A percentile compares a stretch with the other conserved stretches of the same genome.
Conservation (phyloP, 495 filamentous ascomycete species). For the Podospora didyma region DNA sequence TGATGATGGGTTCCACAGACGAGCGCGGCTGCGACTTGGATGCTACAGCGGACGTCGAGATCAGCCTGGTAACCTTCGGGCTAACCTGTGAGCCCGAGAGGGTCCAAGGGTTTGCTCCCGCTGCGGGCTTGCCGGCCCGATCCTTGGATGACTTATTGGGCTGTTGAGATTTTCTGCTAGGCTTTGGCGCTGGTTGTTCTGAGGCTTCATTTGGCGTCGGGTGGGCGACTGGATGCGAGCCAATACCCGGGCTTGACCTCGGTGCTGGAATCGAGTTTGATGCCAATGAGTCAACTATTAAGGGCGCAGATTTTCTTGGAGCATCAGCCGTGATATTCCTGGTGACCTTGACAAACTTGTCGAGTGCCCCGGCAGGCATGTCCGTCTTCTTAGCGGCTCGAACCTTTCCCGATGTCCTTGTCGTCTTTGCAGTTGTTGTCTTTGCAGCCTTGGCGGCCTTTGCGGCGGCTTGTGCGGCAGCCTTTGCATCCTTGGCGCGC, state of each 20-base stretch:
- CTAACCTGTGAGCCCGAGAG: constrained; percentile 37
- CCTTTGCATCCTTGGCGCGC: constrained; percentile 38
- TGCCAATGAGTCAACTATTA: background rate
- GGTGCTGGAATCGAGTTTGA: background rate
- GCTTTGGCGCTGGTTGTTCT: background rate
- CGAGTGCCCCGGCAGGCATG: constrained; percentile 26
- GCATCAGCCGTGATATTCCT: constrained; percentile 19
- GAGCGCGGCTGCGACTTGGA: constrained; percentile 3
- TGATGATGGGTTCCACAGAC: constrained; percentile 27
- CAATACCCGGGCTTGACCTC: background rate
- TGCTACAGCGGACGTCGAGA: constrained; percentile 8
- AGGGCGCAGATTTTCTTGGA: constrained; percentile 3
- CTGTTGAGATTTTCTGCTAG: constrained; percentile 27
- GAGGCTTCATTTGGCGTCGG: constrained; percentile 9
- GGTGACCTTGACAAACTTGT: constrained; percentile 37
- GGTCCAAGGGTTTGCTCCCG: constrained; percentile 39
- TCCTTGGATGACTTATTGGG: constrained; percentile 24
- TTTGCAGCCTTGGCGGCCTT: constrained; percentile 32
- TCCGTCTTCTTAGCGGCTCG: constrained; percentile 21
- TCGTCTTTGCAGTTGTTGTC: constrained; percentile 18
- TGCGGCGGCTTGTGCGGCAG: constrained; percentile 20
- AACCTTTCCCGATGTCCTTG: no score
- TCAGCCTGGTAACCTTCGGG: constrained; percentile 25
- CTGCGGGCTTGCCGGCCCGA: constrained; percentile 16
- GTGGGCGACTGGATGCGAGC: background rate